Evolutionary conservation across 2,329 filamentous ascomycete species (phyloP), one percentile per base, ranked within the genome.

Genomic region (Trichoderma afroharzianum): DNA sequence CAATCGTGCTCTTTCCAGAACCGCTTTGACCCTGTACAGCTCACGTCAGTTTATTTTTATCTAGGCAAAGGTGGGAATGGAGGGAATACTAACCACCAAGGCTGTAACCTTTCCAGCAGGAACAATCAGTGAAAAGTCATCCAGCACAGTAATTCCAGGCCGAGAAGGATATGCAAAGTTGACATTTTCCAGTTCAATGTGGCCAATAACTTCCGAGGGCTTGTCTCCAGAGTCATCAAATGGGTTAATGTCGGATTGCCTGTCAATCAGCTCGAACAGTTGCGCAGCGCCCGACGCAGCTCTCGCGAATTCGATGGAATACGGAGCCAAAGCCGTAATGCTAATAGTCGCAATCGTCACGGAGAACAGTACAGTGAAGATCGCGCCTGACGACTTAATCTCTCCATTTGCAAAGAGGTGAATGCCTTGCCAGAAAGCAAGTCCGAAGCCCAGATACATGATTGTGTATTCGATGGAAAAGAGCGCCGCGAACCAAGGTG

Each of bases 381-480:
- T 81, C 12, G 78, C 76, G 12, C 83, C 83, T 6, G 80, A 76
- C 8, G 79, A 75, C 1, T 73, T 50, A 30, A 85, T 81, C 68
- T 83, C 80, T 14, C 82, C 82, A 1, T 75, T 76, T 11, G 78
- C 75, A 18, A 80, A 76, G 77, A 85, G 80, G 32, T 75, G 77
- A 43, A 84, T 75, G 9, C 83, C 83, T 70, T 84, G 83, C 83
- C 83, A 85, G 67, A 85, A 85, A 8, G 82, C 81, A 6, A 85
- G 78, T 2, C 79, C 82, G 59, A 83, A 83, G 11, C 82, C 83
- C 1, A 80, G 76, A 50, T 83, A 84, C 59, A 84, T 81, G 70
- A 83, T 79, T 61, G 79, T 80, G 67, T 83, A 84, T 72, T 83
- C 79, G 4, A 74, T 75, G 2, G 79, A 80, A 73, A 83, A 84